Evolutionary conservation across 1,139 yeast genomes (phyloP).

Genomic region (Meyerozyma athensensis): DNA sequence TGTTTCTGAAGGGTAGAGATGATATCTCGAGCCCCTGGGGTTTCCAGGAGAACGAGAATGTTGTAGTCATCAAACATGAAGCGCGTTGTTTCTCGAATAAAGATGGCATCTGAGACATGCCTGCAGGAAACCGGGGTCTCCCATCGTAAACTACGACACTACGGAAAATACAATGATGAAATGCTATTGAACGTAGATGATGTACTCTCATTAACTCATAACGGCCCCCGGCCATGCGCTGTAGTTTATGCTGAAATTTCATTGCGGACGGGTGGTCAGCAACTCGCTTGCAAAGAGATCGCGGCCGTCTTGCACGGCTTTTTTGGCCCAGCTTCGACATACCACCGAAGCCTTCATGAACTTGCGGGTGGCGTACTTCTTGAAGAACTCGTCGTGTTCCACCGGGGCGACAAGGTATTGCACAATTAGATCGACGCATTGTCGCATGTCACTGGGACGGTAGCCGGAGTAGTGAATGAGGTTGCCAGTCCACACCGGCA

Average conservation of each 20-base stretch:
- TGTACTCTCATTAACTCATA: slow-evolving; percentile 1
- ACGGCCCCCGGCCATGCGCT: slow-evolving; percentile 2
- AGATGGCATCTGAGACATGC: too few species aligned
- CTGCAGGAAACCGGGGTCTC: not conserved
- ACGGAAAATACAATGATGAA: not conserved
- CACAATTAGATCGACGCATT: slow-evolving; percentile 68
- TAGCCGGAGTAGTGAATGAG: slow-evolving; percentile 89
- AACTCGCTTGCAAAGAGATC: slow-evolving; percentile 2
- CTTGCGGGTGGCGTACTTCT: slow-evolving; percentile 86
- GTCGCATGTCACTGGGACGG: slow-evolving; percentile 63
- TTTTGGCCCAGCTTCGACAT: slow-evolving; percentile 89
- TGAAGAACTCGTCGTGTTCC: slow-evolving; percentile 87
- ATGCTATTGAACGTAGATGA: not conserved
- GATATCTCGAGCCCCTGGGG: not conserved
- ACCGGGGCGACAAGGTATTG: slow-evolving; percentile 82
- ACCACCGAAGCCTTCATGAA: slow-evolving; percentile 87
- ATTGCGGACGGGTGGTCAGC: slow-evolving; percentile 1
- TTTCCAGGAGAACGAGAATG: slow-evolving; percentile 1
- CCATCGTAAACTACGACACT: not conserved
- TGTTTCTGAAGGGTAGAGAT: not conserved
- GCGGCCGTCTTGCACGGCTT: slow-evolving; percentile 23
- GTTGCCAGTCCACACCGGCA: slow-evolving; percentile 76
- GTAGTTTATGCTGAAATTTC: not conserved
- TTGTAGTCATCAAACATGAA: slow-evolving; percentile 1
- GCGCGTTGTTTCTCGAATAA: not conserved